Percentiles rank a stretch among this genome's conserved stretches.
Evolutionary conservation across 805 yeast species (phyloP).

Genomic region (Monosporozyma servazzii): DNA sequence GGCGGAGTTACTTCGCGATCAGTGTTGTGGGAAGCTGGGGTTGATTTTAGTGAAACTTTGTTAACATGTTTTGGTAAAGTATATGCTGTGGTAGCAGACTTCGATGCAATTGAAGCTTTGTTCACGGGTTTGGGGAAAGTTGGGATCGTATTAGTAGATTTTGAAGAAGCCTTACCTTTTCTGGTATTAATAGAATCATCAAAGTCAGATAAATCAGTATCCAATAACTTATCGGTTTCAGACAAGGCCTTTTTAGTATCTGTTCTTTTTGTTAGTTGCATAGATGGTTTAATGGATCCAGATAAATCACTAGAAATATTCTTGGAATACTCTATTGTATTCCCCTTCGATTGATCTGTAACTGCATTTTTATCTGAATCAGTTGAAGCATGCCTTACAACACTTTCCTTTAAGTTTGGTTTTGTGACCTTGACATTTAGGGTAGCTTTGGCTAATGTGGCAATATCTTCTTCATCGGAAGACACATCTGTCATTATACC

Average conservation of each 20-base stretch:
- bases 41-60: not conserved
- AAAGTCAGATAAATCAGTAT: not conserved
- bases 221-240: not conserved
- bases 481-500: constrained; percentile 1
- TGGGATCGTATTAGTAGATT: not conserved
- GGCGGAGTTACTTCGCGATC: not conserved
- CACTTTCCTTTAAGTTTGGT: constrained; percentile 1
- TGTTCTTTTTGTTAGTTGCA: not conserved
- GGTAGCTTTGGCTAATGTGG: not conserved
- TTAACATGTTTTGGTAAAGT: too few relatives aligned
- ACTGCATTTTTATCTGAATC: not conserved
- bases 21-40: not conserved
- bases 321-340: not conserved
- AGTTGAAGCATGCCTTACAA: not conserved
- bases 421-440: not conserved
- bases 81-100: not conserved
- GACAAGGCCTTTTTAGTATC: not conserved
- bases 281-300: not conserved
- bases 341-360: not conserved
- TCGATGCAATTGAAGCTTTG: not conserved
- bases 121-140: not conserved
- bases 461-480: not conserved
- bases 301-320: not conserved
- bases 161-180: not conserved
- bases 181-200: not conserved